phyloP scores from a whole-genome alignment of 2,329 filamentous ascomycete genomes.

The Aphanocladium album region DNA sequence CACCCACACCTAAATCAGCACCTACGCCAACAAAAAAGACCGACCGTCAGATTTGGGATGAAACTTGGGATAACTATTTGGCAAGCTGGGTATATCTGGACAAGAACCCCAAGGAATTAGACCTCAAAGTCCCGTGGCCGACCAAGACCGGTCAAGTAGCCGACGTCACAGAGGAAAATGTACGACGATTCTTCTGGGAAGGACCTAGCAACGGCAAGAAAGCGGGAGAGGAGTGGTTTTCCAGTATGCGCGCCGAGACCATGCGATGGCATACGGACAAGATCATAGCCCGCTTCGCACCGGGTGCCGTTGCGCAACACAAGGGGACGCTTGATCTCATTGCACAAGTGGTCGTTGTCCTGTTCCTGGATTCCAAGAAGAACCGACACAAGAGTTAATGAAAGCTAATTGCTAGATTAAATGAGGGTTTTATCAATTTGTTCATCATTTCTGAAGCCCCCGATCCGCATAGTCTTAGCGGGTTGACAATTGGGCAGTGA shows the following conservation, averaged over 20 bases:
- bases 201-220: not conserved
- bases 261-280: conserved; percentile 2
- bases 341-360: not conserved
- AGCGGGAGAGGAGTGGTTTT: not conserved
- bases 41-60: not conserved
- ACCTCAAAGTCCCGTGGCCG: not conserved
- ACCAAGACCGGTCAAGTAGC: not conserved
- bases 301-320: not conserved
- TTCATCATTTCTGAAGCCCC: no score
- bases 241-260: not conserved
- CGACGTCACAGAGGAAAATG: not conserved
- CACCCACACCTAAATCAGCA: not conserved
- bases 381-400: not conserved
- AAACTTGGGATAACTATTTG: not conserved
- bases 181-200: not conserved
- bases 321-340: not conserved
- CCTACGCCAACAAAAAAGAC: not conserved
- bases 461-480: no score
- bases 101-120: not conserved
- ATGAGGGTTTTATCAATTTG: no score
- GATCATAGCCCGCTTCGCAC: not conserved
- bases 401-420: no score
- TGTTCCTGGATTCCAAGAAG: not conserved
- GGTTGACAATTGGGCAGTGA: no score
- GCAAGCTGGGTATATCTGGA: not conserved